These are phyloP conservation scores for Verticillium nubilum DNA, from an alignment of 2,329 filamentous ascomycete species.

Conservation along the genomic window DNA sequence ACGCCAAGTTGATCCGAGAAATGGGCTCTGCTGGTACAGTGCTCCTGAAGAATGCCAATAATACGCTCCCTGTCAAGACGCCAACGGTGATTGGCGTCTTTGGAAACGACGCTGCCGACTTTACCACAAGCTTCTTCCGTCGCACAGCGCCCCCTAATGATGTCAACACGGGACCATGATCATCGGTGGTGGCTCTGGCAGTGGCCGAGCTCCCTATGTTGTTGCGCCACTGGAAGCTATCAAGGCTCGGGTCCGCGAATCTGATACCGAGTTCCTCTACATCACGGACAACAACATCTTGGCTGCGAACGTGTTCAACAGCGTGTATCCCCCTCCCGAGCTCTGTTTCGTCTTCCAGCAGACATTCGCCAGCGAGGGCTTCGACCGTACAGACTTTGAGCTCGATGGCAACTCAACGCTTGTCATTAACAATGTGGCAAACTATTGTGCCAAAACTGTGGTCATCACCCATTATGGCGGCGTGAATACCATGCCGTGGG, in stretches of 20 bases:
- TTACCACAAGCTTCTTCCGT: too few species aligned
- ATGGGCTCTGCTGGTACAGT: conserved; percentile 30
- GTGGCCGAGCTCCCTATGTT: conserved; percentile 15
- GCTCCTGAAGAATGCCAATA: conserved; percentile 25
- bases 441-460: conserved; percentile 56
- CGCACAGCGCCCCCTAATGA: conserved; percentile 25
- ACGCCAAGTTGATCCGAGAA: conserved; percentile 21
- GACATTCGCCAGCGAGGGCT: conserved; percentile 58
- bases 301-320: background rate
- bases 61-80: conserved; percentile 49
- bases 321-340: conserved; percentile 7
- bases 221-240: conserved; percentile 8
- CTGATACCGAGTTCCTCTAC: background rate
- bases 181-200: conserved; percentile 48
- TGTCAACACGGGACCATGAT: conserved; percentile 52
- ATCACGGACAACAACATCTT: conserved; percentile 4
- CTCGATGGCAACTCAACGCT: conserved; percentile 51
- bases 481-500: conserved; percentile 56
- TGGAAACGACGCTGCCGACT: too few species aligned
- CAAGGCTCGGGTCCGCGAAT: conserved; percentile 5
- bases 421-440: conserved; percentile 49
- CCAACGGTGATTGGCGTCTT: conserved; percentile 33
- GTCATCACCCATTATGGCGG: conserved; percentile 61
- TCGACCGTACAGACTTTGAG: conserved; percentile 58
- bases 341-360: conserved; percentile 9